phyloP scores from a whole-genome alignment of 441 rosid genomes.

The Biscutella auriculata region DNA sequence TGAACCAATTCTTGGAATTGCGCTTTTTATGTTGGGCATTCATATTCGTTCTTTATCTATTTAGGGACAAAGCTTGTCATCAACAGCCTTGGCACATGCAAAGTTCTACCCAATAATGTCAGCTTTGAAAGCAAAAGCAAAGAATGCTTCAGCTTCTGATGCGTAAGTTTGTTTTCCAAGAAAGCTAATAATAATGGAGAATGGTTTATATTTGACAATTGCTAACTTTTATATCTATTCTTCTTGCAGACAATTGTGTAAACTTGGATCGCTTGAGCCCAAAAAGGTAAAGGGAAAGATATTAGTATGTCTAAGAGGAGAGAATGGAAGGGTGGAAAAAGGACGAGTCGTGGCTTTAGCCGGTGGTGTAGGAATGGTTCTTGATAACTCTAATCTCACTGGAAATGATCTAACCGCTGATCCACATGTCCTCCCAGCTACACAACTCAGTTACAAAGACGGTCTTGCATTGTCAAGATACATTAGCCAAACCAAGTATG shows the following conservation, averaged over 20 bases:
- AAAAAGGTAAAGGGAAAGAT: slow-evolving; percentile 44
- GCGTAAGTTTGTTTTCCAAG: slow-evolving; percentile 48
- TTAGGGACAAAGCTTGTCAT: slow-evolving; percentile 55
- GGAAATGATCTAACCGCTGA: slow-evolving; percentile 35
- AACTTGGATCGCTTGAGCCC: slow-evolving; percentile 36
- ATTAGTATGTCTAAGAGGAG: slow-evolving; percentile 39
- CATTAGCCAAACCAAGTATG: slow-evolving; percentile 39
- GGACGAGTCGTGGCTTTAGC: slow-evolving; percentile 32
- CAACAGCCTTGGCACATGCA: slow-evolving; percentile 19
- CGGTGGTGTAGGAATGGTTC: slow-evolving; percentile 53
- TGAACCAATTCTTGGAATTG: not conserved
- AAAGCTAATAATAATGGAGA: no score
- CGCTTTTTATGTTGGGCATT: not conserved
- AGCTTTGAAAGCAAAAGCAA: slow-evolving; percentile 30
- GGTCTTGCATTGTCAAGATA: slow-evolving; percentile 29
- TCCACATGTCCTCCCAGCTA: slow-evolving; percentile 49
- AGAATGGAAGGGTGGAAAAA: slow-evolving; percentile 33
- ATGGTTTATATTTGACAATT: not conserved
- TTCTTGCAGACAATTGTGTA: slow-evolving; percentile 23
- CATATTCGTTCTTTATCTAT: no score
- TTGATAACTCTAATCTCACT: slow-evolving; percentile 23
- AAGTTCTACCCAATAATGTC: slow-evolving; percentile 30
- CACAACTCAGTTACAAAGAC: slow-evolving; percentile 33
- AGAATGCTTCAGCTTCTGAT: slow-evolving; percentile 24
- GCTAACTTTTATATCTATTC: slow-evolving; percentile 3